Percentiles rank a stretch among this genome's conserved stretches.
Conservation (phyloP, 2,329 filamentous ascomycete species). For the Paecilomyces dactylethromorphus region DNA sequence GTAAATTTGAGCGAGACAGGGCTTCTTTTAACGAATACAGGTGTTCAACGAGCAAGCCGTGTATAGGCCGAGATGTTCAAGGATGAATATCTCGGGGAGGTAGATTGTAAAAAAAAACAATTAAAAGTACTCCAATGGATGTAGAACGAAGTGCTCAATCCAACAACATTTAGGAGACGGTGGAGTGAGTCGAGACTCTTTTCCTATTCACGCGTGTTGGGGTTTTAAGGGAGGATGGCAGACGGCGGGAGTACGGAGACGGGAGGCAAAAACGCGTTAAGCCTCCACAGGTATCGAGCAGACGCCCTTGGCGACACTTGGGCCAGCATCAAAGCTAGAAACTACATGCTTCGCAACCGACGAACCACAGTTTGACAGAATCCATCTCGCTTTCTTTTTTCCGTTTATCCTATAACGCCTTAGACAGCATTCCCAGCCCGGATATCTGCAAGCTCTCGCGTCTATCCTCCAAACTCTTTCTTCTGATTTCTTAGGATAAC, state of each 20-base stretch:
- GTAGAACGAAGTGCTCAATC: not conserved
- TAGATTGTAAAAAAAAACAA: not conserved
- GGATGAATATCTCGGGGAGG: not conserved
- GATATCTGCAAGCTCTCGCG: not conserved
- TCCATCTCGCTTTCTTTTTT: not conserved
- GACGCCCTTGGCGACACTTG: not conserved
- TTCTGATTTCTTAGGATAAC: not conserved
- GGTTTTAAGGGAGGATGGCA: conserved; percentile 3
- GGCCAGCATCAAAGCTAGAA: not conserved
- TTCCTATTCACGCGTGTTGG: not conserved
- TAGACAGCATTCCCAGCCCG: not conserved
- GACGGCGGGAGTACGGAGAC: conserved; percentile 6
- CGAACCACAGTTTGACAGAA: not conserved
- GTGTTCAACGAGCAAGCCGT: not conserved
- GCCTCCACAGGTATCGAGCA: conserved; percentile 2
- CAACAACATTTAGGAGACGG: not conserved
- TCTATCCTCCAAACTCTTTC: not conserved
- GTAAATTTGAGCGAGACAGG: not conserved
- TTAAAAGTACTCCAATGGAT: not conserved
- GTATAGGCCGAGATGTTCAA: not conserved
- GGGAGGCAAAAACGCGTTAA: conserved; percentile 10
- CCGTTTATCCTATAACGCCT: not conserved
- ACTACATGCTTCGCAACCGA: not conserved
- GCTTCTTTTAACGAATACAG: not conserved
- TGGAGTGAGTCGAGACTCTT: not conserved